Base-by-base conservation (phyloP, 225 moss, liverwort and hornwort genomes). In the Straminergon stramineum region DNA sequence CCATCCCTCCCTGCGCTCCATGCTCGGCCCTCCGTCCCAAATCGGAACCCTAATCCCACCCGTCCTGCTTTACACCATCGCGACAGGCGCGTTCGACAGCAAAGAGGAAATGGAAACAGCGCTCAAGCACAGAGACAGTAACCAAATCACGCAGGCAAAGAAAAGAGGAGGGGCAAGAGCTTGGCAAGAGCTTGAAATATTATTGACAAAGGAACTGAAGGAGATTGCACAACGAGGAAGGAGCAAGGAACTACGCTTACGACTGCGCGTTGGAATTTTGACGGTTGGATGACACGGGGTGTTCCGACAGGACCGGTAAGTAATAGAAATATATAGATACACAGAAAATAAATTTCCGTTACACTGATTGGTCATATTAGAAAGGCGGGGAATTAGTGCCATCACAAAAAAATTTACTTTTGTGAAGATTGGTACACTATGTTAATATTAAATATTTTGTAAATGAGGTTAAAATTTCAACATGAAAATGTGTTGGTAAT, bases 401-500 rank as follows among this genome's bases (percentile, higher is more conserved):
- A 43, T 15, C 71, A 41, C 27, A 23, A 73, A 43, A 43, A 27
- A 27, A 5, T 5, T 9, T 43, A 27, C 27, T 43, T 27, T 73
- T 3, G 15, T 41, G 27, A 15, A 41, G 14, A 41, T 71, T 26
- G 27, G 74, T 45, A 11, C 6, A 45, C 1, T 43, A 73, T 5
- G 9, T 9, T 43, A 43, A 16, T 41, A 3, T 73, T 74, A 19
- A 10, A 20, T 19, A 68, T 21, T 21, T 30, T 17, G 10, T 16
- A 43, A 73, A 14, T 9, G 27, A 43, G 9, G 27, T 26, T 8
- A 9, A 73, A 15, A 41, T 16, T 71, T 73, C 17, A 73, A 16
- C 16, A 43, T 27, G 5, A 43, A 43, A 43, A 28, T 73, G 7
- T 0, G 1, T 0, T 1, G 0, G 0, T 16, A 43, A 27, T 28